Percentiles rank a stretch among this genome's conserved stretches.
phyloP scores from a whole-genome alignment of 352 stramenopile genomes.

The Thalassiosira mediterranea region DNA sequence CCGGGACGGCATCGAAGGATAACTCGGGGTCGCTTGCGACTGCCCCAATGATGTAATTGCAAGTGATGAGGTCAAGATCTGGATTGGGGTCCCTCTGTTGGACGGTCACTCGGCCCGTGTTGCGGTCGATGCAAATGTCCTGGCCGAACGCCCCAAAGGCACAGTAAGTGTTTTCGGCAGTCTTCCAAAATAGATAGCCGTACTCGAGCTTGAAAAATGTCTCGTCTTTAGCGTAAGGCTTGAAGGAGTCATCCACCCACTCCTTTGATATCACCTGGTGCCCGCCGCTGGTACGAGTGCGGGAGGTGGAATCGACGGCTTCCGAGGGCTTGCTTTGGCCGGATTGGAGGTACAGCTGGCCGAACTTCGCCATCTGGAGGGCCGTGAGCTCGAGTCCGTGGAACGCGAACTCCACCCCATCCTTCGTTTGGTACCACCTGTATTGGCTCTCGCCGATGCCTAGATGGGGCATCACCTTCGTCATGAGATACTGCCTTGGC shows the following conservation, averaged over 20 bases:
- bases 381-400: slow-evolving; percentile 23
- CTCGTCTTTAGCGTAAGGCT: not conserved
- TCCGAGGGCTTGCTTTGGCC: not conserved
- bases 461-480: slow-evolving; percentile 16
- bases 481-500: slow-evolving; percentile 16
- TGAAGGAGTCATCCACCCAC: slow-evolving; percentile 18
- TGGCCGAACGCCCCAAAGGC: not conserved
- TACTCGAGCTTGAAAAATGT: slow-evolving; percentile 10
- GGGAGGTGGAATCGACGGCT: too few species aligned
- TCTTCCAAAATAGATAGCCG: slow-evolving; percentile 27
- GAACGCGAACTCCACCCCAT: slow-evolving; percentile 24
- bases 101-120: slow-evolving; percentile 4
- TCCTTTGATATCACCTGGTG: slow-evolving; percentile 1
- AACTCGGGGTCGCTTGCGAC: too few species aligned
- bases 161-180: not conserved
- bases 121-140: slow-evolving; percentile 12
- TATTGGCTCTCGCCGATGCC: slow-evolving; percentile 21
- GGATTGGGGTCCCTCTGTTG: slow-evolving; percentile 10
- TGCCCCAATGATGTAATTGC: too few species aligned
- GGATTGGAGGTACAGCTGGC: slow-evolving; percentile 25
- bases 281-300: too few species aligned
- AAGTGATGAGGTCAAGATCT: too few species aligned
- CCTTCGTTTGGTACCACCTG: slow-evolving; percentile 16
- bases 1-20: too few species aligned
- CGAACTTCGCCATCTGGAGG: slow-evolving; percentile 33